Evolutionary conservation across 352 stramenopile species (phyloP), one percentile per base, ranked within the genome.

Genomic region (Pythium plurisporium): DNA sequence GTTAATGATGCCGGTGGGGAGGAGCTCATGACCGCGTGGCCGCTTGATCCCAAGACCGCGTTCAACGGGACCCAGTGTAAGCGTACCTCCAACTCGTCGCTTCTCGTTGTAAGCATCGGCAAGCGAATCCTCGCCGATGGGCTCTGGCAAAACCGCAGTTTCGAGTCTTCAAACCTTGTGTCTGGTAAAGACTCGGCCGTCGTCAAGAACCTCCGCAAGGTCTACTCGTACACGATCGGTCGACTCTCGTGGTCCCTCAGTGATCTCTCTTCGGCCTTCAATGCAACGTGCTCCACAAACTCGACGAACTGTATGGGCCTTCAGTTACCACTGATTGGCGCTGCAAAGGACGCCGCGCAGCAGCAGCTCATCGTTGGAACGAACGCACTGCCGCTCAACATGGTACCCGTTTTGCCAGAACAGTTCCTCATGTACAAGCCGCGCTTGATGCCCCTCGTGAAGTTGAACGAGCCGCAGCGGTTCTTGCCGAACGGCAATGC

Each of bases 101-200:
- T 53, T 17, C 45, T 53, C 9, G 17, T 53, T 0, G 45, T 53
- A 10, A 53, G 45, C n/a, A n/a, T 41, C 11, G 29, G 12, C 1
- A 53, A 53, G 45, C 45, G 45, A 20, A 11, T 53, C 7, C 29
- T 41, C n/a, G 45, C 45, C 29, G 45, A 53, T 17, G 19, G 5
- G n/a, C 29, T 53, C 8, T 37, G 14, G 14, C 17, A 42, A n/a
- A 27, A 42, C n/a, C 19, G 15, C 11, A 9, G 8, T 15, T 30
- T 20, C 9, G 27, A 44, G 12, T n/a, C n/a, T 1, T 27, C 17
- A 8, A 7, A 7, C 5, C 14, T 6, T 9, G 12, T 26, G 4
- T 12, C 11, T 20, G 12, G 11, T 3, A 38, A 7, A 19, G 29
- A 20, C 17, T 25, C 27, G 29, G n/a, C 27, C 29, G 17, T 25